Evolutionary conservation across 768 basidiomycete species (phyloP), one percentile per base, ranked within the genome.

Genomic region (Trametes cingulata): DNA sequence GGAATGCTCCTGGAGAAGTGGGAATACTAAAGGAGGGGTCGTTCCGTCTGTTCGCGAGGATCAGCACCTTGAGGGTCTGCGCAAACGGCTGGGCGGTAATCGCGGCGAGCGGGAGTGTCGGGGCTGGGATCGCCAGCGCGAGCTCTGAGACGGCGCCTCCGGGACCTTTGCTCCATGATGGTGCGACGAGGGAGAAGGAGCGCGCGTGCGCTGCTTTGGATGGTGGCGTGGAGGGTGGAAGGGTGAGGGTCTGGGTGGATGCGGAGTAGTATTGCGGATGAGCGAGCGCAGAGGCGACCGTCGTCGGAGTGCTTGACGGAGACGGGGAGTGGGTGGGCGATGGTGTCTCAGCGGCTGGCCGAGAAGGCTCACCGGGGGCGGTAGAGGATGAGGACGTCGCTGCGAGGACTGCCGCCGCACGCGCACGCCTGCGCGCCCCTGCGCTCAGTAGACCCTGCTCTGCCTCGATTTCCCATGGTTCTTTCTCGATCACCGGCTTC

Each of bases 21-120:
- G 89, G 88, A 4, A 92, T 65, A 13, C 76, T 73, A 68, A 90
- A 83, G 0, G 83, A 82, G 27, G 83, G 76, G 67, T 94, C 90
- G 62, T 85, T 76, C 29, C 87, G 85, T 22, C 91, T 79, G 50
- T 85, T 88, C 20, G 77, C 77, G 22, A 93, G 82, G 20, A 80
- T 66, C 48, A 94, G 79, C 20, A 80, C 75, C 50, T 77, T 80
- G 51, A 93, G 75, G 0, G 80, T 82, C 27, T 79, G 74, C 0
- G 88, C 78, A 56, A 90, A 87, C 2, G 84, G 75, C 61, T 89
- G 87, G 0, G 75, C 56, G 6, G 80, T 75, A 65, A 93, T 87
- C 0, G 81, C 69, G 0, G 80, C 75, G n/a, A 92, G 74, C 0
- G 91, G 91, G 9, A 91, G 76, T 0, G 85, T 87, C 5, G 86